Base-by-base conservation (phyloP, 192 early-diverging fungal genomes). In the Coemansia sp. region DNA sequence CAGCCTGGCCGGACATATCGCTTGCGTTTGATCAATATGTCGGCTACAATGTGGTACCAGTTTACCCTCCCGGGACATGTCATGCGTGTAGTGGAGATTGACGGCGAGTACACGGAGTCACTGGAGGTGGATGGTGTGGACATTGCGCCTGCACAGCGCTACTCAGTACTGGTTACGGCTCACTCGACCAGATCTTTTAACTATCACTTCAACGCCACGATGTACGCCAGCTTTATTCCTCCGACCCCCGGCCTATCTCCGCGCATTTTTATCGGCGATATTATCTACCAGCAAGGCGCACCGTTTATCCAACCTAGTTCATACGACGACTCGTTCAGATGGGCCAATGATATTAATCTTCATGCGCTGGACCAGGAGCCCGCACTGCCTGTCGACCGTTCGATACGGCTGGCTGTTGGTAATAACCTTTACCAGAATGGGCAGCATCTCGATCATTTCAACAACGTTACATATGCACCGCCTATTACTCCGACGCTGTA, bases 1-100 rank as follows among this genome's bases (percentile, higher is more conserved):
- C 66, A 76, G 26, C 86, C 92, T 3, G 89, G 89, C 50, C 91
- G 89, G 69, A 90, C 83, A 6, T 94, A 94, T 76, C 89, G 92
- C 63, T 72, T 96, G 66, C 91, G 92, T 19, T 43, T 96, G 62
- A 84, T 94, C 67, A 91, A 89, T 73, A 92, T 91, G 84, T 84
- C 84, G 17, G 79, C 88, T 7, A 74, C 90, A 49, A 75, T 84
- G 17, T 87, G 84, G 68, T 94, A 89, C 80, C 73, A 86, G 71
- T 83, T 96, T 55, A 82, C 74, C 55, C 86, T 96, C 55, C 90
- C 90, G 55, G 89, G 88, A 14, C 94, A 94, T 73, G 74, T 79
- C 5, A 75, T 96, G 73, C 71, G 77, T 30, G 84, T 96, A 10
- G 89, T 96, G 68, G 94, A 96, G 78, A 77, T 87, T 42, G 92